Base-by-base conservation (phyloP, 1,284 basidiomycete genomes). In the Ustilago crameri region DNA sequence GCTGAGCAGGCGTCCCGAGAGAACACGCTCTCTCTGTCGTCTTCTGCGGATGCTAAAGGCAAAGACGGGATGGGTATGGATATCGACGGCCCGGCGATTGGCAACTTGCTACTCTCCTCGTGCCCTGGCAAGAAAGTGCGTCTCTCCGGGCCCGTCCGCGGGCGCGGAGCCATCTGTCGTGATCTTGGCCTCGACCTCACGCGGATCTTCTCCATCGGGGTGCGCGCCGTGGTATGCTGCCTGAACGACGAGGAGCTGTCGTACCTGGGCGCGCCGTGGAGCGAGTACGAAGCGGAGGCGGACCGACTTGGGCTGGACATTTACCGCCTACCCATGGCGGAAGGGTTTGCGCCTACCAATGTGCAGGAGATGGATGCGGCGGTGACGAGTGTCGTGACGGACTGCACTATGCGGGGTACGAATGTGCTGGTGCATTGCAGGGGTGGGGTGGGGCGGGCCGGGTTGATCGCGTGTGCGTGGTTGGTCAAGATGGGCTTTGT, bases 41-140 rank as follows among this genome's bases (percentile, higher is more conserved):
- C 69, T 14, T 38, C 42, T 22, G 23, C 26, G 30, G 51, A 44
- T 32, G 30, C 27, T 34, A 45, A 70, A 10, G 70, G 17, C 56
- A 42, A 47, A 17, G 43, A 57, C 35, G 50, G 30, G 4, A 12
- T 54, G 24, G 43, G 35, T 2, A 8, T n/a, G n/a, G 15, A n/a
- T 3, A 12, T 40, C 3, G 23, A 23, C 1, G 30, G 44, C 7
- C 23, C 24, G 17, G 82, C 74, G 35, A 83, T 97, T 1, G 95
- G 95, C n/a, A 98, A 98, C 83, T 83, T 98, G 34, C 87, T 91
- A 45, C 84, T 98, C 27, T 93, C 91, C 3, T 95, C 92, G 7
- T 98, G 95, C 85, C 95, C 95, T 0, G 95, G 95, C 9, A 98
- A 98, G 84, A 94, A 97, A 86, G 91, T 98, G 10, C 89, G 95